Percentiles rank a stretch among this genome's conserved stretches.
Evolutionary conservation across 257 asterid genomes (phyloP).

Genomic region (Solanum lycopersicoides): DNA sequence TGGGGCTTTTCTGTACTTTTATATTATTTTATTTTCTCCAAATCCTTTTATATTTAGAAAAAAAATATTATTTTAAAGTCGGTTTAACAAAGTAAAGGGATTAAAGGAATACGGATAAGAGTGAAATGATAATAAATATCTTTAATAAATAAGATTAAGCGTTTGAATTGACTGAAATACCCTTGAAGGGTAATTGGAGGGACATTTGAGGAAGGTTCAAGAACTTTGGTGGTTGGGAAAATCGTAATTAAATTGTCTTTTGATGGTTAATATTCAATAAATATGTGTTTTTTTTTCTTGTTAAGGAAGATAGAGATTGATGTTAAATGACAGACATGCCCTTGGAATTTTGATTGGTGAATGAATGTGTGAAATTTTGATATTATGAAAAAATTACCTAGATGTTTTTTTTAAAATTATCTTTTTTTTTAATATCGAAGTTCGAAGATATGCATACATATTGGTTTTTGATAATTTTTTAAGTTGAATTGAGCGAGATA

Average conservation of each 20-base stretch:
- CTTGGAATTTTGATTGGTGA: neutral
- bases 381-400: neutral
- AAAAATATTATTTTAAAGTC: neutral
- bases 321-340: neutral
- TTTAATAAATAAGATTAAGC: neutral
- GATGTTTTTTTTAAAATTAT: neutral
- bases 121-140: neutral
- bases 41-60: neutral
- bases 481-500: too few relatives aligned
- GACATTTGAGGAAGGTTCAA: neutral
- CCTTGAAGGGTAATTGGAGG: neutral
- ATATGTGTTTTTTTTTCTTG: neutral
- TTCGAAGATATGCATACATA: neutral
- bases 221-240: neutral
- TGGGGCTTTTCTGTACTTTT: constrained; percentile 44
- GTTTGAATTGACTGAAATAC: neutral
- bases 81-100: neutral
- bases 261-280: neutral
- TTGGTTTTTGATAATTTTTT: neutral
- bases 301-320: neutral
- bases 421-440: neutral
- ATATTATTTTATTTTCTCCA: neutral
- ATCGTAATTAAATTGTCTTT: neutral
- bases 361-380: neutral
- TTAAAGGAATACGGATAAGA: neutral